phyloP scores from a whole-genome alignment of 371 early-diverging fungal genomes.

The Syncephalastrum sp. region DNA sequence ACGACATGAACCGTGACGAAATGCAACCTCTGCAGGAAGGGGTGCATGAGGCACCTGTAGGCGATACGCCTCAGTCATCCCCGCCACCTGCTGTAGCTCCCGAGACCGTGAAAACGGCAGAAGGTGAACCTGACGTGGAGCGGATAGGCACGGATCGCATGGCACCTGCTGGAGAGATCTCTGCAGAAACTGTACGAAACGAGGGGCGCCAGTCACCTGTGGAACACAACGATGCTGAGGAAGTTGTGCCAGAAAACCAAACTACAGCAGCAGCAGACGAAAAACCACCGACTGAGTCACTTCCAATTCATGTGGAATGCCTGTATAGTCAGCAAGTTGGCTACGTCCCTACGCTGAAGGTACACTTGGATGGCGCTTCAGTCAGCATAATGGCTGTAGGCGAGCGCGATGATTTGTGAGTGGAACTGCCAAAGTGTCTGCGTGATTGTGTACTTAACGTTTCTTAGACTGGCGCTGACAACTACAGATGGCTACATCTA shows the following conservation, averaged over 20 bases:
- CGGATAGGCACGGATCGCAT: no score
- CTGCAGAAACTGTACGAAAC: no score
- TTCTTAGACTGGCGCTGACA: conserved; percentile 1
- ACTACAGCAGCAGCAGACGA: background rate
- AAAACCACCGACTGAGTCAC: background rate
- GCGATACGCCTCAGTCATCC: background rate
- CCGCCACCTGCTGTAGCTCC: no score
- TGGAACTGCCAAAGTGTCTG: background rate
- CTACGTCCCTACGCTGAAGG: conserved; percentile 6
- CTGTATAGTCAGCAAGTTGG: background rate
- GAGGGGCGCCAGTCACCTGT: no score
- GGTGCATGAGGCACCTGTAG: conserved; percentile 2
- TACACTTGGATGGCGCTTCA: background rate
- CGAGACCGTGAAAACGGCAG: no score
- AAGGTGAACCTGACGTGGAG: no score
- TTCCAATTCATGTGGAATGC: no score
- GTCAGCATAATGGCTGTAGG: conserved; percentile 3
- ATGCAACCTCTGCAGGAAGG: background rate
- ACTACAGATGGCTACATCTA: conserved; percentile 3
- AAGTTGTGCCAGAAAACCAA: background rate
- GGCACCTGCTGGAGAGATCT: no score
- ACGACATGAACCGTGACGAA: conserved; percentile 28
- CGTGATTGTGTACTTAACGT: background rate
- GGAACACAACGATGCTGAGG: no score
- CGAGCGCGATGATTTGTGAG: conserved; percentile 7